Evolutionary conservation across 2,329 filamentous ascomycete species (phyloP), one percentile per base, ranked within the genome.

Genomic region (Blumeriella jaapii): DNA sequence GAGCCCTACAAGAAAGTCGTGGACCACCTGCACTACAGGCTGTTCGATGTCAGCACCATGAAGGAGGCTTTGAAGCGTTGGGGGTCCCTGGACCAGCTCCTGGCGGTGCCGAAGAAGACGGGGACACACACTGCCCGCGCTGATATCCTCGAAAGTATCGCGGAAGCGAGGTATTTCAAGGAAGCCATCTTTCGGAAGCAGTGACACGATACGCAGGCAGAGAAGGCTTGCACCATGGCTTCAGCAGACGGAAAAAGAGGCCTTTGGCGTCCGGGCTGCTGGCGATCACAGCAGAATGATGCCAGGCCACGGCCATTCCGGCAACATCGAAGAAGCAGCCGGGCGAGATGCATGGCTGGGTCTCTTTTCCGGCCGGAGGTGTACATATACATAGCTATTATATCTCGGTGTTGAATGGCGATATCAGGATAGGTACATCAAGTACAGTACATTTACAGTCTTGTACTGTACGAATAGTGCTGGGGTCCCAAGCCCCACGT

Each of bases 71-170:
- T 78, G 12, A 72, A 75, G 45, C 69, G 89, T 29, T 98, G 91
- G 89, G 78, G 75, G 27, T 67, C 68, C 1, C 57, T 64, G n/a
- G 65, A 71, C 6, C 56, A 82, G 6, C 53, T 82, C 42, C 62
- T 64, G 36, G 63, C 65, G 28, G 75, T 72, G 17, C 87, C 89
- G 9, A 59, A 54, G 43, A 96, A 96, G 65, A 71, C 71, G 55
- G 74, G 72, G 23, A 63, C 77, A 33, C 91, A 98, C 62, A 74
- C 89, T 59, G 91, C 91, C 0, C 76, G 71, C 50, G 76, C 84
- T 36, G 91, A 98, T 59, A 94, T 98, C 39, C 59, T 95, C 41
- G 91, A 98, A 64, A 96, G 89, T 59, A 95, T 98, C 44, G 78
- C 72, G 37, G 91, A 98, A 64, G 89, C 89, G 36, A 74, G 65